phyloP scores from a whole-genome alignment of 2,329 filamentous ascomycete genomes.

The Aureobasidium leucospermi region DNA sequence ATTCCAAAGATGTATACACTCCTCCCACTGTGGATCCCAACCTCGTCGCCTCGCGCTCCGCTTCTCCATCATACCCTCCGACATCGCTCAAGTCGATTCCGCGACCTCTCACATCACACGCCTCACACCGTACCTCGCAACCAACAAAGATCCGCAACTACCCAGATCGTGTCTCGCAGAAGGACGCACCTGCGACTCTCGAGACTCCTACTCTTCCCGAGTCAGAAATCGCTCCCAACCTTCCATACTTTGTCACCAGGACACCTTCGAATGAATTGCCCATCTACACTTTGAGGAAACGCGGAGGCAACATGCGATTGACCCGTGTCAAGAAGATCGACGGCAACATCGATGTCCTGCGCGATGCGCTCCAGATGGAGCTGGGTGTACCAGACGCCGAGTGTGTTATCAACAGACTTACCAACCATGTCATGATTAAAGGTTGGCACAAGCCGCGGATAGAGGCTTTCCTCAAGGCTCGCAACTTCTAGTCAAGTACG shows the following conservation, averaged over 20 bases:
- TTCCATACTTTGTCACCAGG: slow-evolving; percentile 65
- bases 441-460: slow-evolving; percentile 28
- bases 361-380: slow-evolving; percentile 53
- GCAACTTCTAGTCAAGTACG: slow-evolving; percentile 24
- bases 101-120: slow-evolving; percentile 29
- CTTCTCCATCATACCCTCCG: slow-evolving; percentile 27
- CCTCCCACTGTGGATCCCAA: slow-evolving; percentile 24
- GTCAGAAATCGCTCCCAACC: slow-evolving; percentile 35
- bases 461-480: slow-evolving; percentile 29
- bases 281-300: slow-evolving; percentile 67
- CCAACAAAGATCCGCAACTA: slow-evolving; percentile 28
- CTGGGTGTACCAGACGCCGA: slow-evolving; percentile 43
- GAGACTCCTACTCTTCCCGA: slow-evolving; percentile 17
- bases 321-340: slow-evolving; percentile 74
- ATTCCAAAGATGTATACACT: not conserved
- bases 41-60: slow-evolving; percentile 27
- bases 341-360: slow-evolving; percentile 60
- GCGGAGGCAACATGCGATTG: slow-evolving; percentile 66
- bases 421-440: slow-evolving; percentile 67
- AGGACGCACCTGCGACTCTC: slow-evolving; percentile 17
- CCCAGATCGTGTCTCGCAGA: slow-evolving; percentile 20
- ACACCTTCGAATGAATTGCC: slow-evolving; percentile 64
- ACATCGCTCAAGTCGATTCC: slow-evolving; percentile 26
- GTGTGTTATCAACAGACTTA: slow-evolving; percentile 53
- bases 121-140: slow-evolving; percentile 28